phyloP scores from a whole-genome alignment of 108 stramenopile species.

The Skeletonema marinoi region DNA sequence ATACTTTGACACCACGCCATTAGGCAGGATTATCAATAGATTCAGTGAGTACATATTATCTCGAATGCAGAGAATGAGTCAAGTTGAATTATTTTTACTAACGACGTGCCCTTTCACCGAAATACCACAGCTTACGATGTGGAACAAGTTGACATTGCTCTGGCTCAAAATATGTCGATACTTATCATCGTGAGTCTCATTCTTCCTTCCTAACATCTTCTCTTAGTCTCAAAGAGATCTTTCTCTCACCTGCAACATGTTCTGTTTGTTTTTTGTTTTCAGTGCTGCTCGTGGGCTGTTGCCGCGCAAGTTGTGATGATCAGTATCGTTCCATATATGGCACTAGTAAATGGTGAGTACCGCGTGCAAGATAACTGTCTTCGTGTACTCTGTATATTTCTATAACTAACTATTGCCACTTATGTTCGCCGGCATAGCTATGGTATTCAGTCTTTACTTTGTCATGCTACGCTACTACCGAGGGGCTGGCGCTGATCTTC shows the following conservation, averaged over 20 bases:
- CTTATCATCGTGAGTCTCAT: slow-evolving; percentile 58
- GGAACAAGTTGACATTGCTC: slow-evolving; percentile 21
- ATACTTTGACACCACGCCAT: slow-evolving; percentile 94
- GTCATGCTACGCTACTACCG: slow-evolving; percentile 16
- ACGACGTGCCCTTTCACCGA: neutral
- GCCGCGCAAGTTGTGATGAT: slow-evolving; percentile 8
- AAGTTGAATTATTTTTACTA: slow-evolving; percentile 44
- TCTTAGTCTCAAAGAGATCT: slow-evolving; percentile 36
- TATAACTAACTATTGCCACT: slow-evolving; percentile 46
- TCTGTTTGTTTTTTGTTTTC: slow-evolving; percentile 25
- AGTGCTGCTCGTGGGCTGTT: slow-evolving; percentile 2
- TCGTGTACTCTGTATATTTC: slow-evolving; percentile 18
- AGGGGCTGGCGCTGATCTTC: slow-evolving; percentile 60
- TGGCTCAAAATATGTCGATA: slow-evolving; percentile 56
- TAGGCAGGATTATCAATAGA: slow-evolving; percentile 92
- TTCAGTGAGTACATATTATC: slow-evolving; percentile 86
- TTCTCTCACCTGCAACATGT: slow-evolving; percentile 44
- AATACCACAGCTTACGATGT: slow-evolving; percentile 33
- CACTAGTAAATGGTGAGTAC: slow-evolving; percentile 53
- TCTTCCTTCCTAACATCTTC: slow-evolving; percentile 54
- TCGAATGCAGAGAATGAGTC: slow-evolving; percentile 72
- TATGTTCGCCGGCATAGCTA: neutral
- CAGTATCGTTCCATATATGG: slow-evolving; percentile 9
- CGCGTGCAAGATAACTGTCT: slow-evolving; percentile 51
- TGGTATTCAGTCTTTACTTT: slow-evolving; percentile 2